Percentiles rank a stretch among this genome's conserved stretches.
phyloP scores from a whole-genome alignment of 352 stramenopile genomes.

The Pythium dissotocum region DNA sequence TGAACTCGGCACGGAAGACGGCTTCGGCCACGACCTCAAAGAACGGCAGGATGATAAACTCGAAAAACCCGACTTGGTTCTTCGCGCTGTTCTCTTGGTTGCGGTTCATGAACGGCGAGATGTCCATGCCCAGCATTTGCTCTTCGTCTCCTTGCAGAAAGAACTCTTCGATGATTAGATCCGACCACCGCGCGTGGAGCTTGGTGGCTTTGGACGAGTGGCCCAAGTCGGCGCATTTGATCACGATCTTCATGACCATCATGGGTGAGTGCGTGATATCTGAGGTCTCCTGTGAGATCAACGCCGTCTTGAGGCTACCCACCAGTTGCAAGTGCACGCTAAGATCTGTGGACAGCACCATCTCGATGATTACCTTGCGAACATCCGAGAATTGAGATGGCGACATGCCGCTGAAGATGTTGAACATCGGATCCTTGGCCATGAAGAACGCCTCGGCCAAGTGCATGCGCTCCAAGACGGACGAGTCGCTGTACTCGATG shows the following conservation, averaged over 20 bases:
- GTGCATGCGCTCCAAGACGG: constrained; percentile 86
- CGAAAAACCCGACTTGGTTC: constrained; percentile 85
- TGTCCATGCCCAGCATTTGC: constrained; percentile 82
- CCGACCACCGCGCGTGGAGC: constrained; percentile 87
- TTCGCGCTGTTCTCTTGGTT: constrained; percentile 85
- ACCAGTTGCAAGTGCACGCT: constrained; percentile 81
- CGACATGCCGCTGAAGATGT: constrained; percentile 74
- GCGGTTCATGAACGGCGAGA: constrained; percentile 93
- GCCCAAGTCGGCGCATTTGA: constrained; percentile 92
- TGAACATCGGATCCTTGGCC: constrained; percentile 58
- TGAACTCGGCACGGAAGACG: constrained; percentile 75
- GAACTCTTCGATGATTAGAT: constrained; percentile 94
- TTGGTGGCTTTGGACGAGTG: constrained; percentile 88
- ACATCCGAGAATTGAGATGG: constrained; percentile 60
- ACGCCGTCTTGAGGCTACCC: constrained; percentile 73
- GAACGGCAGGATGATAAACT: constrained; percentile 85
- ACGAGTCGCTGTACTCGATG: constrained; percentile 83
- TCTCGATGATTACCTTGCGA: constrained; percentile 82
- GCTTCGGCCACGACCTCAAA: constrained; percentile 80
- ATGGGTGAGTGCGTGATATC: constrained; percentile 78
- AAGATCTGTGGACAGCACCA: constrained; percentile 85
- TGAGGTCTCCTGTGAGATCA: constrained; percentile 74
- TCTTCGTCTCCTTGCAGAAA: constrained; percentile 95
- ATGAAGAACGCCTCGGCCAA: constrained; percentile 82
- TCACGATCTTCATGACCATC: constrained; percentile 86